Conservation (phyloP, 306 rosid genomes). For the cucumber (Cucumis sativus) region DNA sequence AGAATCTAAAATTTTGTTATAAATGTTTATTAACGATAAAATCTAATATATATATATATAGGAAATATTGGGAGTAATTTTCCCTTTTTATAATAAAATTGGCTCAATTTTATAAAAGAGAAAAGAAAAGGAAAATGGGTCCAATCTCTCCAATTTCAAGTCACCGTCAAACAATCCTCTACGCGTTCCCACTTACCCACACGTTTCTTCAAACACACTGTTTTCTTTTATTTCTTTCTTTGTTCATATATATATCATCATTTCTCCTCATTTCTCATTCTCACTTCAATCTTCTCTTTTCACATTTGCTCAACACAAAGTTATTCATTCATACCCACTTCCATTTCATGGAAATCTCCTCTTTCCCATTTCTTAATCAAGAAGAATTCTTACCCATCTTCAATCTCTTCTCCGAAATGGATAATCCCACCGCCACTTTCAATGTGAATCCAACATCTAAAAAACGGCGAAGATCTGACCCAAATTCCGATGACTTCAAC, state of each 20-base stretch:
- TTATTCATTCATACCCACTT: neutral
- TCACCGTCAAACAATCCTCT: neutral
- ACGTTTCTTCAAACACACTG: neutral
- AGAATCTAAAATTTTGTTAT: too few relatives aligned
- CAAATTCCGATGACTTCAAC: neutral
- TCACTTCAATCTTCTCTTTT: neutral
- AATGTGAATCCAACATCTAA: neutral
- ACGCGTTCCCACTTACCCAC: conserved; percentile 5
- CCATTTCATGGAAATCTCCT: neutral
- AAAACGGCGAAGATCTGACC: neutral
- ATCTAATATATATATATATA: too few relatives aligned
- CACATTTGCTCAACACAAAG: neutral
- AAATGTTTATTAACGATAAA: too few relatives aligned
- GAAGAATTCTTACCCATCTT: neutral
- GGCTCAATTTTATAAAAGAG: neutral
- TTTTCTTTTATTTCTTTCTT: neutral
- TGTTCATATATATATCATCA: neutral
- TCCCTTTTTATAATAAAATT: too few relatives aligned
- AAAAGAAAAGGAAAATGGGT: neutral
- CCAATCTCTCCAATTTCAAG: neutral
- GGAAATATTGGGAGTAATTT: too few relatives aligned
- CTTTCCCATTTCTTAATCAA: neutral
- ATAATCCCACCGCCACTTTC: neutral
- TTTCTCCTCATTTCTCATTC: neutral
- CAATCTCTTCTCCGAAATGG: neutral